Percentiles rank a stretch among this genome's conserved stretches.
Evolutionary conservation across 306 rosid genomes (phyloP).

Genomic region (Citrullus mucosospermus): DNA sequence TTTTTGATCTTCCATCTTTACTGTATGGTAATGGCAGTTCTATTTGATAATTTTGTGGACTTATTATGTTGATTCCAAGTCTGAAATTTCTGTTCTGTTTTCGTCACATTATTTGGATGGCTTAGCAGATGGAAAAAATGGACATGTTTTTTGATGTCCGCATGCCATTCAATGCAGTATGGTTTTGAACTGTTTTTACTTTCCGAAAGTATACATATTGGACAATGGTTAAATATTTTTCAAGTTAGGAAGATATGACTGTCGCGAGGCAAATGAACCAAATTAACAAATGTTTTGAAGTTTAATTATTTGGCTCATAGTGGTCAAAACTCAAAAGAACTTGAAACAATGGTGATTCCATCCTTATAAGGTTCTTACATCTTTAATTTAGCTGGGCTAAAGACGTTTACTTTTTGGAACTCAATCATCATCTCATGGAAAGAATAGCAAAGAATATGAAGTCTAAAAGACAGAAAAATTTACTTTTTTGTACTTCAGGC

Average conservation of each 20-base stretch:
- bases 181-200: background rate
- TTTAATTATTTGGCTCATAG: background rate
- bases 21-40: background rate
- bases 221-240: background rate
- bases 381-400: background rate
- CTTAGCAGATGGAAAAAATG: background rate
- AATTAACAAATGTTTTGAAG: background rate
- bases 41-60: background rate
- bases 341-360: background rate
- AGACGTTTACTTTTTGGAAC: background rate
- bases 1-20: background rate
- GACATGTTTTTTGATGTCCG: background rate
- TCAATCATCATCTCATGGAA: background rate
- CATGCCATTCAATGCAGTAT: background rate
- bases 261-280: background rate
- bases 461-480: background rate
- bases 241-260: background rate
- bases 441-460: background rate
- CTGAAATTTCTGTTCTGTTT: background rate
- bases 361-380: background rate
- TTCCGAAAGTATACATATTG: background rate
- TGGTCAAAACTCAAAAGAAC: background rate
- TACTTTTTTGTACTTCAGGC: conserved; percentile 36
- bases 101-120: background rate
- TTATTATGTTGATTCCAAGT: background rate